Conservation (phyloP, 352 stramenopile genomes). For the Globisporangium carolinianum region DNA sequence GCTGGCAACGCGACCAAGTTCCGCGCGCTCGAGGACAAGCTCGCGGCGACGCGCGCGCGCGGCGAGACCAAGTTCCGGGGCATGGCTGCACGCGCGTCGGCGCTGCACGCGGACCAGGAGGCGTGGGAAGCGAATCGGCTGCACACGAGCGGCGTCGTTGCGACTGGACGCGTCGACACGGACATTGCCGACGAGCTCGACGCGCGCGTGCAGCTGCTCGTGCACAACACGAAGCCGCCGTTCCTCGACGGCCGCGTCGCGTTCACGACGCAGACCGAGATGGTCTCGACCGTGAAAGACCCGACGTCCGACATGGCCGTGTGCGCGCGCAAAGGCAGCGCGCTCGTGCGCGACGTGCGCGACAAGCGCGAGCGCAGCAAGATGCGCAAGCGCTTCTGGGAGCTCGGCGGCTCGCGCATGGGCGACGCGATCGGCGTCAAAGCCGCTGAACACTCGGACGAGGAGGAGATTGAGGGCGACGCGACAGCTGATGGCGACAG, state of each 20-base stretch:
- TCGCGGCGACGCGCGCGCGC: constrained; percentile 67
- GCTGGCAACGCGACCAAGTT: constrained; percentile 91
- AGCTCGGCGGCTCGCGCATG: constrained; percentile 96
- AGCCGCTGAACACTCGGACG: constrained; percentile 39
- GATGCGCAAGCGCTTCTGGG: constrained; percentile 99
- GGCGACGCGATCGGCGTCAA: constrained; percentile 93
- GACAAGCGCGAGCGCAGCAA: constrained; percentile 82
- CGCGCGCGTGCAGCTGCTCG: constrained; percentile 93
- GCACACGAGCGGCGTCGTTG: constrained; percentile 91
- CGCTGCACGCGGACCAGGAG: constrained; percentile 95
- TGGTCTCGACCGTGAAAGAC: constrained; percentile 95
- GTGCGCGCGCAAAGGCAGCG: constrained; percentile 91
- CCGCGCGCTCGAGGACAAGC: constrained; percentile 83
- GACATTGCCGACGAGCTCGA: constrained; percentile 94
- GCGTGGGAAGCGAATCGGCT: constrained; percentile 98
- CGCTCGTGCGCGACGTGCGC: constrained; percentile 67
- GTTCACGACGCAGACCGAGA: constrained; percentile 94
- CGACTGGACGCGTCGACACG: constrained; percentile 55
- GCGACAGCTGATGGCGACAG: constrained; percentile 28
- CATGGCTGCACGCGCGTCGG: constrained; percentile 88
- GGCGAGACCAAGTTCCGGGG: constrained; percentile 87
- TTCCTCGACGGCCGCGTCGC: constrained; percentile 93
- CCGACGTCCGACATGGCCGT: constrained; percentile 94
- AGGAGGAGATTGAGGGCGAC: constrained; percentile 47
- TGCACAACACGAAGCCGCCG: constrained; percentile 97